A percentile compares a stretch with the other conserved stretches of the same genome.
phyloP scores from a whole-genome alignment of 1,284 basidiomycete genomes.

The Fomitopsis betulina region DNA sequence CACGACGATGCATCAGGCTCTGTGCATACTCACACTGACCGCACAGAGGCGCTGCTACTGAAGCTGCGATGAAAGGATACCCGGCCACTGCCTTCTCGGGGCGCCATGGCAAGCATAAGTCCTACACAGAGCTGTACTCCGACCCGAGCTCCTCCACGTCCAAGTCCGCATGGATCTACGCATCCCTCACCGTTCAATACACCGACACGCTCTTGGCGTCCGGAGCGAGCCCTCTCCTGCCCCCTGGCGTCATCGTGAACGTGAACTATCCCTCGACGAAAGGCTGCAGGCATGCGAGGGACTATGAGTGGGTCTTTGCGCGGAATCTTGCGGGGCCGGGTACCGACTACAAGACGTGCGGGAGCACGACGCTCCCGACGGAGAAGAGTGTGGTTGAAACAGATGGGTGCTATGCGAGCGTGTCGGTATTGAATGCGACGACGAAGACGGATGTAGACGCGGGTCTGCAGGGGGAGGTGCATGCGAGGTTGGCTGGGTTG shows the following conservation, averaged over 20 bases:
- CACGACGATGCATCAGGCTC: background rate
- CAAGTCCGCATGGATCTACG: constrained; percentile 37
- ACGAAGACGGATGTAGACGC: constrained; percentile 41
- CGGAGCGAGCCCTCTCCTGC: constrained; percentile 31
- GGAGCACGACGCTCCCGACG: constrained; percentile 34
- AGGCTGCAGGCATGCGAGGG: constrained; percentile 31
- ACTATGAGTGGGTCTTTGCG: constrained; percentile 44
- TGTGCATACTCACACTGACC: background rate
- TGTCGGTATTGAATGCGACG: constrained; percentile 43
- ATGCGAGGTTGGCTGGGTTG: constrained; percentile 27
- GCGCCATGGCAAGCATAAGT: constrained; percentile 33
- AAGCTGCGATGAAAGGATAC: constrained; percentile 40
- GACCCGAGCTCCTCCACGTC: constrained; percentile 30
- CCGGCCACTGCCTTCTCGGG: constrained; percentile 50
- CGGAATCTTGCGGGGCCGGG: constrained; percentile 30
- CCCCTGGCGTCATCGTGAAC: constrained; percentile 40
- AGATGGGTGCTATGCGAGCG: constrained; percentile 39
- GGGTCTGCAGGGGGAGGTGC: constrained; percentile 36
- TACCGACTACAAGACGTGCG: constrained; percentile 40
- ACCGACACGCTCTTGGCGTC: constrained; percentile 31
- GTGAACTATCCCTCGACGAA: constrained; percentile 46
- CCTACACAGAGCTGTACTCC: constrained; percentile 41
- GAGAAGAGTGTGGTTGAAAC: constrained; percentile 35
- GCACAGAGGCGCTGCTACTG: constrained; percentile 43
- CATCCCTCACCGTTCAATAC: constrained; percentile 38